Base-by-base conservation (phyloP, 1,284 basidiomycete genomes). In the Ganoderma leucocontextum region DNA sequence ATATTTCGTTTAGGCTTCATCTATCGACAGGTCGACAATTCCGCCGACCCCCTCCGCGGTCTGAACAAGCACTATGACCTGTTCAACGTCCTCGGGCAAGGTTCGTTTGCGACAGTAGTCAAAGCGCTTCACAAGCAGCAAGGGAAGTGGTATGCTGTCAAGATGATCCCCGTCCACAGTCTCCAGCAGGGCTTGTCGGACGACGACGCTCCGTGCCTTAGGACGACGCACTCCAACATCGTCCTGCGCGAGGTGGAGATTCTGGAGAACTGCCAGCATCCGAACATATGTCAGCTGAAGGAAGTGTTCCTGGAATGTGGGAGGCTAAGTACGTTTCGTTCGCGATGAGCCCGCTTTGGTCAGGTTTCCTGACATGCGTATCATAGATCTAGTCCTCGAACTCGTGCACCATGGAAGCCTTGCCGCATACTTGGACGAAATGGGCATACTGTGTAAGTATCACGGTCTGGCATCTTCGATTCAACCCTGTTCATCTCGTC, bases 61-160 rank as follows among this genome's bases (percentile, higher is more conserved):
- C 1, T 80, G 82, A 61, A 89, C 74, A 85, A 85, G 0, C 79
- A 82, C 63, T 94, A 94, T 76, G 91, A 93, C 70, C 75, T 93
- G 36, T 82, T 83, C 35, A 78, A 82, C 66, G 89, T 92, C 79
- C 85, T 95, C 12, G 94, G 94, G 66, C 89, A 89, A 72, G 94
- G 94, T 15, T 89, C 92, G 4, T 95, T 95, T 74, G 94, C 93
- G 2, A 90, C 88, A 6, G 94, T 95, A 25, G 85, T 89, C 81
- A 91, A 89, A 72, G 93, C 90, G 2, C 80, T 94, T 39, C 82
- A 86, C 72, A 87, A 87, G 22, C 75, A 78, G n/a, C 87, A 86
- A 15, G 90, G 91, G 12, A 79, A 85, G 64, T 89, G 86, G 84
- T 90, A 86, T 70, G 93, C 93, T 2, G 87, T 94, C 76, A 95